phyloP scores from a whole-genome alignment of 2,329 filamentous ascomycete species.

The Lasiodiplodia gonubiensis region DNA sequence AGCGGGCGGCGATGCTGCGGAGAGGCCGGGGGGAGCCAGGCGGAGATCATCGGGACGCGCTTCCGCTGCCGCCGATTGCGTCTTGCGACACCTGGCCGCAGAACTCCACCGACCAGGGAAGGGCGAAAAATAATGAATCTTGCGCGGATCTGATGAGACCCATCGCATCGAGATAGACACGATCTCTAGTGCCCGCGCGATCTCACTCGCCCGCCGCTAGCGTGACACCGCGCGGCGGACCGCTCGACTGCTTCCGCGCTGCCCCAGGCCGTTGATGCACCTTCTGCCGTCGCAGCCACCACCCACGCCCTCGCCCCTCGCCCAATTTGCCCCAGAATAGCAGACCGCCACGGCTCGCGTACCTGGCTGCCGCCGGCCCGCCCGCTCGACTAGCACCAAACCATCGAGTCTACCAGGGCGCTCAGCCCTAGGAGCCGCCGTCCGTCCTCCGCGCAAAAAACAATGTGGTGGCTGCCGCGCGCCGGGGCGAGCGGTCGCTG shows the following conservation, averaged over 20 bases:
- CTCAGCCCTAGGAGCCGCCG: conserved; percentile 18
- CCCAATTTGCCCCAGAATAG: conserved; percentile 3
- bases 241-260: conserved; percentile 14
- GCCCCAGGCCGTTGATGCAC: conserved; percentile 14
- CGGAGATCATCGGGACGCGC: conserved; percentile 24
- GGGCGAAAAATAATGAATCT: conserved; percentile 2
- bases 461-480: conserved; percentile 7
- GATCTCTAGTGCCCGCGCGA: conserved; percentile 12
- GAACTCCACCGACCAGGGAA: conserved; percentile 21
- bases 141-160: conserved; percentile 22
- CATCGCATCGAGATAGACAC: conserved; percentile 27
- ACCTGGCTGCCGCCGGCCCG: conserved; percentile 16
- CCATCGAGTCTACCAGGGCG: conserved; percentile 22
- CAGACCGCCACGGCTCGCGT: conserved; percentile 20
- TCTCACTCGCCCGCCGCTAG: conserved; percentile 17
- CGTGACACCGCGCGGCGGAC: conserved; percentile 2
- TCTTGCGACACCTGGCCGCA: conserved; percentile 13
- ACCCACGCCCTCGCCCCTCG: background rate
- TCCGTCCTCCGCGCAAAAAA: conserved; percentile 20
- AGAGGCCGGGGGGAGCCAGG: conserved; percentile 19
- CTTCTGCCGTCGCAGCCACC: conserved; percentile 12
- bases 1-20: conserved; percentile 16
- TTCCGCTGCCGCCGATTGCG: conserved; percentile 18
- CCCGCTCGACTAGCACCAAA: conserved; percentile 19
- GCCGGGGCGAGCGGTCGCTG: conserved; percentile 14